Evolutionary conservation across 345 rosid species (phyloP).

Genomic region (Pugionium cornutum): DNA sequence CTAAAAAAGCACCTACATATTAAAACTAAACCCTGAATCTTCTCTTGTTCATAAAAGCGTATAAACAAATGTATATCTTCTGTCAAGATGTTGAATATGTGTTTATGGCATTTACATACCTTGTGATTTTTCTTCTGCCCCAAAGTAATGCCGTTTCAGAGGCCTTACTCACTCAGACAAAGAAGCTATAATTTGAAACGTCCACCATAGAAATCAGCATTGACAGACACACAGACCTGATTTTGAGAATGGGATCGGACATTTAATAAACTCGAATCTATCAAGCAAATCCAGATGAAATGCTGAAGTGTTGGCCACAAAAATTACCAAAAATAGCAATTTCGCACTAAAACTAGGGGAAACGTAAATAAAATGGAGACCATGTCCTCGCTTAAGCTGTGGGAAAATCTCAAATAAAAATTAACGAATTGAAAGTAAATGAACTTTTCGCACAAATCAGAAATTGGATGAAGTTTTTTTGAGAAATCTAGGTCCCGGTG

Average conservation of each 20-base stretch:
- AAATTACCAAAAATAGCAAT: conserved; percentile 32
- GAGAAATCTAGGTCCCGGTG: conserved; percentile 26
- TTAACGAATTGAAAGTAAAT: not conserved
- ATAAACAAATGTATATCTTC: not conserved
- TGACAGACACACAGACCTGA: not conserved
- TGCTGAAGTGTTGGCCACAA: not conserved
- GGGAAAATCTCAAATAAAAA: conserved; percentile 4
- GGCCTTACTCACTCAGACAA: too few species aligned
- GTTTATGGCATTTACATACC: conserved; percentile 28
- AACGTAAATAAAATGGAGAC: conserved; percentile 15
- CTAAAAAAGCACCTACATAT: conserved; percentile 8
- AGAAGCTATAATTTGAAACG: conserved; percentile 33
- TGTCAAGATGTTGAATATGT: conserved; percentile 8
- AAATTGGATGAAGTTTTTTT: conserved; percentile 29
- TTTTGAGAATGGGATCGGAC: conserved; percentile 4
- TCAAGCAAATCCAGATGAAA: conserved; percentile 25
- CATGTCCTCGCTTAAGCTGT: conserved; percentile 13
- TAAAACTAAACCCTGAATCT: conserved; percentile 33
- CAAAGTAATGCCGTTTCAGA: conserved; percentile 19
- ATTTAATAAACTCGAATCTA: conserved; percentile 13
- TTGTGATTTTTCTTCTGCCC: conserved; percentile 23
- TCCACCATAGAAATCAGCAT: conserved; percentile 21
- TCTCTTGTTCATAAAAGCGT: not conserved
- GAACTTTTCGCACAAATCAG: not conserved
- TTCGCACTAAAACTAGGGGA: conserved; percentile 42